Evolutionary conservation across 495 filamentous ascomycete genomes (phyloP).

Genomic region (Penicillium coprophilum): DNA sequence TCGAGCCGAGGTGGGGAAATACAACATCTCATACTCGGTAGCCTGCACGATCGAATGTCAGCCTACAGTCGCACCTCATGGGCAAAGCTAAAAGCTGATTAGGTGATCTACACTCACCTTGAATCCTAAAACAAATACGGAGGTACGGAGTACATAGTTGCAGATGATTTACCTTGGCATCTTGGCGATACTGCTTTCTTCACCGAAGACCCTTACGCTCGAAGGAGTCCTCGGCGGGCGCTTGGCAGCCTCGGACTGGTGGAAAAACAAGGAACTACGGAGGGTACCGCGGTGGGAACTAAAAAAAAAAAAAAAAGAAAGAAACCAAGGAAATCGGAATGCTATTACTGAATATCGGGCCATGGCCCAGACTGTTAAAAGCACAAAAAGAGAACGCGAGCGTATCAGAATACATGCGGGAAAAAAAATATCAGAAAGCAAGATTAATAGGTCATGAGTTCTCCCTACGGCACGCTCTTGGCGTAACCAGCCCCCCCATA

Average conservation of each 20-base stretch:
- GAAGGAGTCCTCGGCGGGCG: constrained; percentile 3
- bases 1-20: background rate
- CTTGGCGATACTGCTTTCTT: constrained; percentile 20
- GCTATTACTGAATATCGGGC: constrained; percentile 21
- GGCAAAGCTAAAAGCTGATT: background rate
- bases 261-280: background rate
- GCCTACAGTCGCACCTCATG: background rate
- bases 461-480: constrained; percentile 16
- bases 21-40: background rate
- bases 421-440: constrained; percentile 21
- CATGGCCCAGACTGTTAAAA: constrained; percentile 12
- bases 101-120: constrained; percentile 5
- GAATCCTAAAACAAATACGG: constrained; percentile 2
- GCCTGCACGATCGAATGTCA: background rate
- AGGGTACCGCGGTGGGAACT: constrained; percentile 1
- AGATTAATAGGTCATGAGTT: constrained; percentile 30
- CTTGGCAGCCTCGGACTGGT: constrained; percentile 13
- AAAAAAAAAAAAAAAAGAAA: background rate
- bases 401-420: constrained; percentile 32
- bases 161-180: constrained; percentile 22
- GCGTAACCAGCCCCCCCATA: constrained; percentile 13
- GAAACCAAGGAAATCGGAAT: constrained; percentile 13
- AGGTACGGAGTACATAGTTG: too few relatives aligned
- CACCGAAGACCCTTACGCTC: constrained; percentile 6
- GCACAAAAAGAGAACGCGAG: constrained; percentile 10